These are phyloP conservation scores for Phytopythium kandeliae DNA, from an alignment of 352 stramenopile species.

Conservation along the genomic window DNA sequence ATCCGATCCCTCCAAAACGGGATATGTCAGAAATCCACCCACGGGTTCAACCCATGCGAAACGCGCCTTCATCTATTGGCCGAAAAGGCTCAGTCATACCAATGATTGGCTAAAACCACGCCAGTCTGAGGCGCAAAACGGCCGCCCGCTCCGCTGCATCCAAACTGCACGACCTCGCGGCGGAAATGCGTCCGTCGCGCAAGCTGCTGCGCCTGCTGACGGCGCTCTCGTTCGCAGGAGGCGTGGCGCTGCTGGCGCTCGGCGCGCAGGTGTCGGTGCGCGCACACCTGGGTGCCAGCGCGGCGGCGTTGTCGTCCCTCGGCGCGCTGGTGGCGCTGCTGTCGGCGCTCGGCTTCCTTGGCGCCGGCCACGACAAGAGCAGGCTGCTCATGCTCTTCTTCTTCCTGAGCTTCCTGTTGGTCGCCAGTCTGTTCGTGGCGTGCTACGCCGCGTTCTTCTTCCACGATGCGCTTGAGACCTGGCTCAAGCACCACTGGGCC, in stretches of 20 bases:
- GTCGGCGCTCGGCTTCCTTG: constrained; percentile 53
- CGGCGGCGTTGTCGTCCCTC: constrained; percentile 34
- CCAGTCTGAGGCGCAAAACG: too few relatives aligned
- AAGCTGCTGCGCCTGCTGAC: constrained; percentile 56
- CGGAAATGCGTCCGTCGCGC: constrained; percentile 53
- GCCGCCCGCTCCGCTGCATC: too few relatives aligned
- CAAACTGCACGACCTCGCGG: too few relatives aligned
- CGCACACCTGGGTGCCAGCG: constrained; percentile 43
- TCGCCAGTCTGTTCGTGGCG: constrained; percentile 50
- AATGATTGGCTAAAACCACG: too few relatives aligned
- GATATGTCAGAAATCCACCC: too few relatives aligned
- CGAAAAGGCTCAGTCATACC: too few relatives aligned
- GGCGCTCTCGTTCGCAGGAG: constrained; percentile 44
- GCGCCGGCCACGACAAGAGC: constrained; percentile 61
- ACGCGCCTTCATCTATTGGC: too few relatives aligned
- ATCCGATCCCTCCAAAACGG: too few relatives aligned
- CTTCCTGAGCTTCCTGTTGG: constrained; percentile 65
- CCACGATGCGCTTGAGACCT: constrained; percentile 53
- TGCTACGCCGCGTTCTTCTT: constrained; percentile 67
- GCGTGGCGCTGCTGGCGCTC: constrained; percentile 41
- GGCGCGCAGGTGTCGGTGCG: constrained; percentile 45
- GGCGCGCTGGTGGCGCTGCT: constrained; percentile 44
- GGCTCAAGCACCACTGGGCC: constrained; percentile 77
- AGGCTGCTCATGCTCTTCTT: constrained; percentile 67
- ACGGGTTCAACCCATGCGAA: too few relatives aligned